Conservation (phyloP, 2,329 filamentous ascomycete genomes). For the Aspergillus ruber region DNA sequence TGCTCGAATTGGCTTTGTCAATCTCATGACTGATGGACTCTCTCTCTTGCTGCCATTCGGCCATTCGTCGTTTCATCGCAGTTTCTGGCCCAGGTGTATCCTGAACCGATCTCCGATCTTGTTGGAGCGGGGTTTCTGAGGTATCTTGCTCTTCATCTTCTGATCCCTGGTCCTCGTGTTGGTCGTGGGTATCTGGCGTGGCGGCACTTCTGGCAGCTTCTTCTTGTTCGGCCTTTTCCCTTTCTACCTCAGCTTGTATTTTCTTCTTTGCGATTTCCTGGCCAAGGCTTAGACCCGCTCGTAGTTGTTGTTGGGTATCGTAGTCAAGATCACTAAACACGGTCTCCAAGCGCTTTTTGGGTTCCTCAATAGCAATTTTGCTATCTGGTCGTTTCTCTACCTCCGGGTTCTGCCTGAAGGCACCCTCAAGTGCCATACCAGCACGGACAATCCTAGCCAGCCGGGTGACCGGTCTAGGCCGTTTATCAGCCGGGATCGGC, state of each 20-base stretch:
- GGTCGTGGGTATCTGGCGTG: background rate
- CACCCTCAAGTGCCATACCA: conserved; percentile 32
- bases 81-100: conserved; percentile 9
- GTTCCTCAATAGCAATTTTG: conserved; percentile 11
- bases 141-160: conserved; percentile 4
- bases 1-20: conserved; percentile 34
- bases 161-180: background rate
- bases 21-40: conserved; percentile 40
- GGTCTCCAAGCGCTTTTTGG: conserved; percentile 26
- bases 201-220: conserved; percentile 4
- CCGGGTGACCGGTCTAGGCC: conserved; percentile 13
- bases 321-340: conserved; percentile 33
- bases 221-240: conserved; percentile 5
- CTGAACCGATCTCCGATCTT: background rate
- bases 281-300: conserved; percentile 36
- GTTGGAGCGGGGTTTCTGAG: background rate
- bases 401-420: conserved; percentile 17
- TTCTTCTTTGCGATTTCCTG: conserved; percentile 37
- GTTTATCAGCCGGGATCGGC: conserved; percentile 1
- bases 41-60: conserved; percentile 41
- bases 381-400: conserved; percentile 4
- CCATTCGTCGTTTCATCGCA: conserved; percentile 28
- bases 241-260: conserved; percentile 10
- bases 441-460: conserved; percentile 30
- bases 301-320: conserved; percentile 34